Conservation (phyloP, 1,284 basidiomycete species). For the Ceratobasidium sp. region DNA sequence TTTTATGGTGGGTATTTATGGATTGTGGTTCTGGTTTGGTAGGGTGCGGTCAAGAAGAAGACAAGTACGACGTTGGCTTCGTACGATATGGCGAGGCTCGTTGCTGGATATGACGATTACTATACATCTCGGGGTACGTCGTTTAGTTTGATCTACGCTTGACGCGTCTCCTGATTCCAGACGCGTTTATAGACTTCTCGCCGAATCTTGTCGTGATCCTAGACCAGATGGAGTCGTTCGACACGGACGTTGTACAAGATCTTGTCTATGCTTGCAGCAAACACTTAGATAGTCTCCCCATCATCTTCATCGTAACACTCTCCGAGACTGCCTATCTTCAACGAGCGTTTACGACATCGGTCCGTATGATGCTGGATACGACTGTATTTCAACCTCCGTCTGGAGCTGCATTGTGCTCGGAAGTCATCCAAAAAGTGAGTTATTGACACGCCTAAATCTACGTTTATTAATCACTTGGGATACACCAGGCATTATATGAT, state of each 20-base stretch:
- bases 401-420: slow-evolving; percentile 11
- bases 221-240: slow-evolving; percentile 26
- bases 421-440: slow-evolving; percentile 17
- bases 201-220: slow-evolving; percentile 34
- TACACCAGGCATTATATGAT: not conserved
- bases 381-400: slow-evolving; percentile 16
- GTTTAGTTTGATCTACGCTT: not conserved
- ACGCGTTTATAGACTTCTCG: not conserved
- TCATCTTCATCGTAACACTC: slow-evolving; percentile 23
- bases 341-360: slow-evolving; percentile 24
- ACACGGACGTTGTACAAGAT: slow-evolving; percentile 21
- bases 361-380: slow-evolving; percentile 30
- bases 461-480: not conserved
- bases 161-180: not conserved
- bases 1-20: not conserved
- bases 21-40: too few species aligned
- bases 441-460: not conserved
- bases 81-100: slow-evolving; percentile 41
- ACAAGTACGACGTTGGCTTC: slow-evolving; percentile 16
- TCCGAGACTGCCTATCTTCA: slow-evolving; percentile 24
- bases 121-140: slow-evolving; percentile 17
- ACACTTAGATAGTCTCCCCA: slow-evolving; percentile 27
- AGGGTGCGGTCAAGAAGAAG: not conserved
- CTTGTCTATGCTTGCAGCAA: slow-evolving; percentile 37
- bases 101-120: slow-evolving; percentile 31